These are phyloP conservation scores for Aspergillus sp. DNA, from an alignment of 2,329 filamentous ascomycete genomes.

Conservation along the genomic window DNA sequence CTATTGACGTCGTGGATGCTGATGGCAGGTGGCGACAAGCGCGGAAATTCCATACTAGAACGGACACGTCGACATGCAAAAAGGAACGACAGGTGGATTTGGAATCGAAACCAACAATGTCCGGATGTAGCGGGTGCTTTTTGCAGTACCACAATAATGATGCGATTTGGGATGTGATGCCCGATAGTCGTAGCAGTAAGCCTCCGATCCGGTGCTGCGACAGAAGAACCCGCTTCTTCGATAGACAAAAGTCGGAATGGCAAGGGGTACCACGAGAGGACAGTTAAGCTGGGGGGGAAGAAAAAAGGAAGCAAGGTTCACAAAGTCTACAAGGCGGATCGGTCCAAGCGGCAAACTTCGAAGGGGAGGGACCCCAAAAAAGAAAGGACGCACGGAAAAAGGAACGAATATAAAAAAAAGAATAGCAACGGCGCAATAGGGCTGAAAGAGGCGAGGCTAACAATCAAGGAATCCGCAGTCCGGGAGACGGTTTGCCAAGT, in stretches of 20 bases:
- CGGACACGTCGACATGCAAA: neutral
- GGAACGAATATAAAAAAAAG: conserved; percentile 6
- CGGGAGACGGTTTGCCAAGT: neutral
- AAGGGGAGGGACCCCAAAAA: neutral
- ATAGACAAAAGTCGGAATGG: conserved; percentile 7
- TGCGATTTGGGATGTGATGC: too few species aligned
- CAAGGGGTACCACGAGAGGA: conserved; percentile 3
- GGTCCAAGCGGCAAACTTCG: too few species aligned
- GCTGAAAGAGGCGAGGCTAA: neutral
- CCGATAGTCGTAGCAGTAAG: too few species aligned
- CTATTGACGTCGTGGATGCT: conserved; percentile 34
- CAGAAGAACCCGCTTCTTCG: conserved; percentile 16
- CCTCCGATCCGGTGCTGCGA: conserved; percentile 3
- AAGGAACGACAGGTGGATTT: neutral
- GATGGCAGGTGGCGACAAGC: conserved; percentile 35
- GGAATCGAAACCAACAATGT: neutral
- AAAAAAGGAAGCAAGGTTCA: too few species aligned
- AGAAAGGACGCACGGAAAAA: conserved; percentile 5
- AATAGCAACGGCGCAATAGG: neutral
- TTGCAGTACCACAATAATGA: neutral
- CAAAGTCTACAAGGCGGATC: too few species aligned
- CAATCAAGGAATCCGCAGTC: neutral
- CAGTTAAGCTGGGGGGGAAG: neutral
- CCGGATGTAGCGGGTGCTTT: neutral
- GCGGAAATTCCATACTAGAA: conserved; percentile 40